Percentiles rank a stretch among this genome's conserved stretches.
These are phyloP conservation scores for Hygrophorus pudorinus DNA, from an alignment of 768 basidiomycete genomes.

Conservation along the genomic window DNA sequence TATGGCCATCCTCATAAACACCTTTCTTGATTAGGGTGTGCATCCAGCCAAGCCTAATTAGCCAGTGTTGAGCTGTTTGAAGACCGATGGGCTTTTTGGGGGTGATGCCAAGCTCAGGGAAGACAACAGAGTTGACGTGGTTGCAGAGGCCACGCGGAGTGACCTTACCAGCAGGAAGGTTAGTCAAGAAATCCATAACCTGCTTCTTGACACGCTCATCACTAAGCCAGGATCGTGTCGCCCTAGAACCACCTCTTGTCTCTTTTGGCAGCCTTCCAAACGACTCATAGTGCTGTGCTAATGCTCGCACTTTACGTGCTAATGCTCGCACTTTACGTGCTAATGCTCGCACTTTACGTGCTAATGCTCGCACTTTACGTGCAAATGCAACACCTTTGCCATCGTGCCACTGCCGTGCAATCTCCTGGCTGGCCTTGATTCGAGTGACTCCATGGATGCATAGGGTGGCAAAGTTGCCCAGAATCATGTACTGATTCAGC, in stretches of 20 bases:
- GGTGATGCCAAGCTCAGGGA: slow-evolving; percentile 21
- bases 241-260: slow-evolving; percentile 14
- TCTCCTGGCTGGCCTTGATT: slow-evolving; percentile 22
- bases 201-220: slow-evolving; percentile 15
- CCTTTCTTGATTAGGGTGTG: slow-evolving; percentile 17
- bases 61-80: slow-evolving; percentile 22
- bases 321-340: no score
- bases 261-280: slow-evolving; percentile 24
- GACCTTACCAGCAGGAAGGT: slow-evolving; percentile 18
- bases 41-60: slow-evolving; percentile 18
- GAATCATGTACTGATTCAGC: slow-evolving; percentile 23
- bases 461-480: slow-evolving; percentile 26
- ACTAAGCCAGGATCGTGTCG: slow-evolving; percentile 10
- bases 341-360: no score
- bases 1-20: slow-evolving; percentile 26
- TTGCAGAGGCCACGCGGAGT: slow-evolving; percentile 17
- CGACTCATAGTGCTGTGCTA: slow-evolving; percentile 26
- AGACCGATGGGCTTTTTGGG: slow-evolving; percentile 5
- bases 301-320: slow-evolving; percentile 10
- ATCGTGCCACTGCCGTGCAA: slow-evolving; percentile 30
- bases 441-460: slow-evolving; percentile 19
- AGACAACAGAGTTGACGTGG: slow-evolving; percentile 19
- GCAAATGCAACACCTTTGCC: slow-evolving; percentile 20
- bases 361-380: slow-evolving; percentile 18
- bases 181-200: slow-evolving; percentile 13